These are phyloP conservation scores for Ustilaginoidea virens DNA, from an alignment of 2,329 filamentous ascomycete species.

Conservation along the genomic window DNA sequence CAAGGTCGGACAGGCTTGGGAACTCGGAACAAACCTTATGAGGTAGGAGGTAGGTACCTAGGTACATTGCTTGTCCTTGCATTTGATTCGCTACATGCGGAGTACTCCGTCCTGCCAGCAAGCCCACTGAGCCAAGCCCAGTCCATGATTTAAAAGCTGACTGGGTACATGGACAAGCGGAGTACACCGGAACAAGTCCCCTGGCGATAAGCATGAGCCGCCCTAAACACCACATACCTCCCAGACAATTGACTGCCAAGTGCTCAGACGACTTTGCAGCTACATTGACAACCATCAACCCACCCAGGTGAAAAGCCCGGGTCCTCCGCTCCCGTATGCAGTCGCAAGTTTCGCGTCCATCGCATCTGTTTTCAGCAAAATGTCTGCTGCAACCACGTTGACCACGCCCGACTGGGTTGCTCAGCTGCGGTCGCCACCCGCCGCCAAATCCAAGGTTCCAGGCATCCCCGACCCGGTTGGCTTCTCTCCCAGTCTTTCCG, in stretches of 20 bases:
- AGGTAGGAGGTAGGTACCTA: too few species aligned
- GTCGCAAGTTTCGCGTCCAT: neutral
- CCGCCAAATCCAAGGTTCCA: slow-evolving; percentile 47
- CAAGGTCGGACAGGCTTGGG: neutral
- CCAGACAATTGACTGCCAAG: too few species aligned
- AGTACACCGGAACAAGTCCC: too few species aligned
- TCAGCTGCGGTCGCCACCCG: slow-evolving; percentile 58
- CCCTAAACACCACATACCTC: too few species aligned
- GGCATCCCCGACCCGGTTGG: slow-evolving; percentile 76
- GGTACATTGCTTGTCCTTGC: too few species aligned
- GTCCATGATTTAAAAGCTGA: too few species aligned
- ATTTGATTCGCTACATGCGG: too few species aligned
- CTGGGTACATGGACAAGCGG: too few species aligned
- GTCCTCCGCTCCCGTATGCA: neutral
- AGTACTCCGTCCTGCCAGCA: too few species aligned
- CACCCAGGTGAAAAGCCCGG: neutral
- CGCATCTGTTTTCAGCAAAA: slow-evolving; percentile 4
- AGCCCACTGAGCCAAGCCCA: too few species aligned
- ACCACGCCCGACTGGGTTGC: slow-evolving; percentile 61
- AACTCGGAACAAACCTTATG: too few species aligned
- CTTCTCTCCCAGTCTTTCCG: slow-evolving; percentile 43
- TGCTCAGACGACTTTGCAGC: too few species aligned
- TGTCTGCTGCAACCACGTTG: slow-evolving; percentile 20
- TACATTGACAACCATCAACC: neutral
- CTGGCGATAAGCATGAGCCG: neutral